phyloP scores from a whole-genome alignment of 2,329 filamentous ascomycete genomes.

The Aureobasidium melanogenum region DNA sequence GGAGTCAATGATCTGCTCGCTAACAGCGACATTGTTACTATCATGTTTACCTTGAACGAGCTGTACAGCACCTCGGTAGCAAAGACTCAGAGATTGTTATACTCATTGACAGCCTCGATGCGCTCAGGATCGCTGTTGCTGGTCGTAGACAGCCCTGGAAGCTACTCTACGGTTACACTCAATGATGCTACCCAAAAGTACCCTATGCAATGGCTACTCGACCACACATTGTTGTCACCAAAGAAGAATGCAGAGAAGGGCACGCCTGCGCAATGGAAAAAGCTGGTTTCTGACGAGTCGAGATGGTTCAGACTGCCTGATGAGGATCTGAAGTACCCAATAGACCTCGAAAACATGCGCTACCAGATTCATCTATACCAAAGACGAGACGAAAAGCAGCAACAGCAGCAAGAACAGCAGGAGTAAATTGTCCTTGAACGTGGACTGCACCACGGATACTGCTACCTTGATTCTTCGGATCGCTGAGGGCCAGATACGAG shows the following conservation, averaged over 20 bases:
- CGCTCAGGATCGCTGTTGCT: slow-evolving; percentile 59
- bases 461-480: background rate
- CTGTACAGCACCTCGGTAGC: slow-evolving; percentile 72
- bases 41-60: slow-evolving; percentile 94
- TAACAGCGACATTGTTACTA: slow-evolving; percentile 52
- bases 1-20: slow-evolving; percentile 27
- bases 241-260: slow-evolving; percentile 15
- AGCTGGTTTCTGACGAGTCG: slow-evolving; percentile 65
- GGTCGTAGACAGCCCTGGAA: slow-evolving; percentile 87
- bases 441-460: background rate
- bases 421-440: background rate
- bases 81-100: slow-evolving; percentile 67
- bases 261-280: slow-evolving; percentile 52
- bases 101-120: slow-evolving; percentile 54
- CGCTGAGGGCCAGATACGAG: background rate
- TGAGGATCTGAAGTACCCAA: slow-evolving; percentile 61
- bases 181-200: slow-evolving; percentile 54
- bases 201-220: slow-evolving; percentile 88
- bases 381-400: background rate
- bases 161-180: slow-evolving; percentile 75
- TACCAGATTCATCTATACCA: slow-evolving; percentile 82
- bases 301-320: slow-evolving; percentile 67
- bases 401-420: background rate
- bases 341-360: slow-evolving; percentile 86
- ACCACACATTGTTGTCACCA: slow-evolving; percentile 59